Base-by-base conservation (phyloP, 108 stramenopile species). In the Pseudonitzschia delicatissima region DNA sequence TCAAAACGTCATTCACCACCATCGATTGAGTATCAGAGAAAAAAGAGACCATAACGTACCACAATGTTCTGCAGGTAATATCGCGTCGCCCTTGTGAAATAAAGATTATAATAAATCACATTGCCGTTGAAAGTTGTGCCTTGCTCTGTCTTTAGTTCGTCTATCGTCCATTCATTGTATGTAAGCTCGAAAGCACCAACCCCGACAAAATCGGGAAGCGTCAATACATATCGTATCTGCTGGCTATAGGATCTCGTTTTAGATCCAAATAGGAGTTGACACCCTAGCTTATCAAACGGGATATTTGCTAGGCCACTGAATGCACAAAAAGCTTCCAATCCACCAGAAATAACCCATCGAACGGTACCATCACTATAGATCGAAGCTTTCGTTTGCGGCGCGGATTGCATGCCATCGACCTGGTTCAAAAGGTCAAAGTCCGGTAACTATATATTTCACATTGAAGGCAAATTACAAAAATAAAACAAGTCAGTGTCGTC, bases 331-430 rank as follows among this genome's bases (percentile, higher is more conserved):
- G 63, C 71, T 21, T 28, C 57, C 26, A 72, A 1, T 13, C 59
- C 62, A 3, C 72, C 72, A 51, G 23, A 51, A 3, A 55, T 39
- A 47, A 20, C 34, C 72, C 72, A 73, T 15, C 28, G n/a, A 15
- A 73, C 67, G 8, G 45, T 68, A 7, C 72, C 72, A 61, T 73
- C 67, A 37, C 47, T 62, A 32, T 34, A 67, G 7, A 73, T 55
- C 9, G 18, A 32, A 27, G 72, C 72, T 34, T 48, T 44, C n/a
- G 66, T 15, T 35, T 67, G 66, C 4, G 57, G 25, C 12, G 68
- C 35, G 5, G 27, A 27, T 13, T 67, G 72, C 5, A 73, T 33
- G 20, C 72, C 72, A 12, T 51, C 33, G 8, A 57, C 26, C 37
- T 34, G 51, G 26, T 73, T 73, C 15, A 68, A 26, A 7, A 73